Evolutionary conservation across 2,329 filamentous ascomycete species (phyloP), one percentile per base, ranked within the genome.

Genomic region (Diaporthe sp.): DNA sequence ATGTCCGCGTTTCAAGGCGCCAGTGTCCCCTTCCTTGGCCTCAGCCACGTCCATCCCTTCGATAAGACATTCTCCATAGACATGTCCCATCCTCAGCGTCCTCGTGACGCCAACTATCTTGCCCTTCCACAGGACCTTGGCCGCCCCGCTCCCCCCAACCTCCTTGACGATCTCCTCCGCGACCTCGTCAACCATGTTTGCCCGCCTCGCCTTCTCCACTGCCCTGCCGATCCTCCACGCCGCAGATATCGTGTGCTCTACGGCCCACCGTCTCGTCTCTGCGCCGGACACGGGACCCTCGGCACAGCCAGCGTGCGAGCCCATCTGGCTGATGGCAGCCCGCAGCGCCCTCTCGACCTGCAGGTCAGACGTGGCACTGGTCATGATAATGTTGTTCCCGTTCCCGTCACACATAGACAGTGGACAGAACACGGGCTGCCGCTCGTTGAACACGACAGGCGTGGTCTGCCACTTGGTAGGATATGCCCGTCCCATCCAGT

Each of bases 41-140:
- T 61, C 69, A 13, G 56, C 71, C 72, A 85, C 76, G 30, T 88
- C 86, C 27, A 83, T 82, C 4, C 86, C 86, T 73, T 90, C 85
- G 70, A 92, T 88, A 30, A 88, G 85, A 75, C 89, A 88, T 78
- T 90, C 89, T 13, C 90, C 90, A 77, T 91, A 91, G 13, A 88
- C 85, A 77, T 92, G 88, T 0, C 91, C 90, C 78, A 87, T 88
- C 76, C 86, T 86, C 55, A 92, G 79, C 1, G 85, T 85, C 51
- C 90, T 83, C 79, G 92, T 88, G 0, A 92, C 90, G 1, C 86
- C 86, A 27, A 91, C 85, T 76, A 93, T 92, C 82, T 93, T 93
- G 37, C 91, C 91, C 73, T 88, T 86, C 83, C 89, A 92, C n/a
- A 93, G 78, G 12, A 92, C 86, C 75, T 85, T 88, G 1, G 88